Percentiles rank a stretch among this genome's conserved stretches.
Conservation (phyloP, 768 basidiomycete species). For the Phlegmacium glaucopus region DNA sequence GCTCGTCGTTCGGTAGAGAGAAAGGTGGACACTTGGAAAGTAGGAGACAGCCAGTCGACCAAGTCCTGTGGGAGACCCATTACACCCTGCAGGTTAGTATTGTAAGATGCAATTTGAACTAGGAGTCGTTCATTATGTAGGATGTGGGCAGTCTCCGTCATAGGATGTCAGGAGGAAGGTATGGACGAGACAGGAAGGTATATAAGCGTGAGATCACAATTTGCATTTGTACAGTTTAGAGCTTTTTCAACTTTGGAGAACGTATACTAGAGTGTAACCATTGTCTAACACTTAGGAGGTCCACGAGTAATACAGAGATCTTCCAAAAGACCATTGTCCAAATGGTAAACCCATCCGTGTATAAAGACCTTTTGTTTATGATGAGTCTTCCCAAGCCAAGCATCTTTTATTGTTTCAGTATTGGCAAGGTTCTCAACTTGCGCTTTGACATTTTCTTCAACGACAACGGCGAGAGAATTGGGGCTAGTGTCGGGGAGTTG, state of each 20-base stretch:
- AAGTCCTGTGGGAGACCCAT: conserved; percentile 77
- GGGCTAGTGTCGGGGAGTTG: conserved; percentile 35
- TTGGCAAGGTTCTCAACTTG: conserved; percentile 52
- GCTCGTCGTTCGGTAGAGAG: conserved; percentile 59
- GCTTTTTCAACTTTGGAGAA: neutral
- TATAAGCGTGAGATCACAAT: neutral
- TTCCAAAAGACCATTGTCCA: conserved; percentile 52
- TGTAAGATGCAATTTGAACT: conserved; percentile 86
- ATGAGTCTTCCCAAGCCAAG: conserved; percentile 42
- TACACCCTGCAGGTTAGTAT: conserved; percentile 83
- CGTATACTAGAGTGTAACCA: neutral
- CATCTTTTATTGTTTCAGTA: conserved; percentile 40
- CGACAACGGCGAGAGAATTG: conserved; percentile 39
- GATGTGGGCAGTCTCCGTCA: conserved; percentile 1
- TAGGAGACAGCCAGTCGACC: conserved; percentile 89
- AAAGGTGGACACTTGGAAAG: conserved; percentile 71
- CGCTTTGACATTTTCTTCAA: conserved; percentile 57
- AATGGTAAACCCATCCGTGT: conserved; percentile 73
- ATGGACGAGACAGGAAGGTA: neutral
- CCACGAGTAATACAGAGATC: conserved; percentile 52
- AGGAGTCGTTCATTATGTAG: conserved; percentile 37
- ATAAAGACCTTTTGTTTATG: conserved; percentile 49
- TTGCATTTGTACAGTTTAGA: neutral
- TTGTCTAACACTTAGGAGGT: conserved; percentile 16
- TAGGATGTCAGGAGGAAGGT: neutral